These are phyloP conservation scores for Umbelopsis sp. DNA, from an alignment of 371 early-diverging fungal genomes.

Conservation along the genomic window DNA sequence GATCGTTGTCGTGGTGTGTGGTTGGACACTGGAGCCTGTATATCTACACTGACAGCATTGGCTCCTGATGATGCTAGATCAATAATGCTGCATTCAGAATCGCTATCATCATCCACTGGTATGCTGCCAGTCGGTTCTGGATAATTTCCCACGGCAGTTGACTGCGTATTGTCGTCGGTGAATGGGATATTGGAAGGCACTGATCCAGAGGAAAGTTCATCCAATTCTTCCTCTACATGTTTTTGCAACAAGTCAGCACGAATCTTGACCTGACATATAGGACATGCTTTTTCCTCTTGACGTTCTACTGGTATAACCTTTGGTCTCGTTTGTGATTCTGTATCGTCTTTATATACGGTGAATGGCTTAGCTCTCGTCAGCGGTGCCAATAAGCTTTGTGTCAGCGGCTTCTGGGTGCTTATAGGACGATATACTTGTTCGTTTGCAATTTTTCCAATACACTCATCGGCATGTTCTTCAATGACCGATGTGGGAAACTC, in stretches of 20 bases:
- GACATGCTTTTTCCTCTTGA: background rate
- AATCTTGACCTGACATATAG: background rate
- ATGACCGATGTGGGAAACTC: background rate
- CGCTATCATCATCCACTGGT: background rate
- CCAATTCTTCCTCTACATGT: background rate
- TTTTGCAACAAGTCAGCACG: background rate
- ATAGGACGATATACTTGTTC: background rate
- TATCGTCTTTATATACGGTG: background rate
- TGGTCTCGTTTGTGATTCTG: background rate
- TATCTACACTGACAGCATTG: background rate
- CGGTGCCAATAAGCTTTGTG: background rate
- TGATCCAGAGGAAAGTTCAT: background rate
- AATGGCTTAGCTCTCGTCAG: background rate
- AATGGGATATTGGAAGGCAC: background rate
- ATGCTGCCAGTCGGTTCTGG: background rate
- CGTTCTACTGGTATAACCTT: background rate
- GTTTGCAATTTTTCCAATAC: background rate
- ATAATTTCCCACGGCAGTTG: background rate
- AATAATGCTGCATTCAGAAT: conserved; percentile 4
- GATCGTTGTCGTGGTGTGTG: background rate
- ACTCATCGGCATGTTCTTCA: conserved; percentile 8
- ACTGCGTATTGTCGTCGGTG: background rate
- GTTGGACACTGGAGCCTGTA: background rate
- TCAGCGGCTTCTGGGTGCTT: background rate
- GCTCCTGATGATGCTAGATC: background rate